Evolutionary conservation across 768 basidiomycete genomes (phyloP), one percentile per base, ranked within the genome.

Genomic region (Solioccasus polychromus): DNA sequence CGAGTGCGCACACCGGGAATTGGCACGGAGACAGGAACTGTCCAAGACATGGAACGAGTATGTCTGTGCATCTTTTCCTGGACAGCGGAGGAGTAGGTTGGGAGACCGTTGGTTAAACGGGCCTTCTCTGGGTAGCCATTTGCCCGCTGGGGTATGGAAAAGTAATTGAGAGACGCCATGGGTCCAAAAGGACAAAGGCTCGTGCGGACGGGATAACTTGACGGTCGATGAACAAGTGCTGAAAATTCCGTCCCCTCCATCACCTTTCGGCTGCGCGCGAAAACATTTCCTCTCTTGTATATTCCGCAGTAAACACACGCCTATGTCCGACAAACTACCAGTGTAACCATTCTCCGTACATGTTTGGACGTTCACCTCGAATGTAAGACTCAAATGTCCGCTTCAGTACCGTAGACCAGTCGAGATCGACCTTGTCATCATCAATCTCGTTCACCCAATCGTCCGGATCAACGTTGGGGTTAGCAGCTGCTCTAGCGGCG

Each of bases 391-490:
- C 96, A 61, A 96, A 97, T 34, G 91, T 92, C 61, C 96, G 77
- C 71, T 98, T 99, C 55, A 98, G 67, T 18, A 97, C 93, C 10
- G 92, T 88, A 19, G 88, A 79, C 96, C 96, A 99, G 55, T 85
- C 80, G 44, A 94, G 72, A 59, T 95, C 93, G 32, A 83, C 78
- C 60, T 79, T 78, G 66, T 93, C 90, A 47, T 83, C 78, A 15
- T 70, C 71, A 3, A 81, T 70, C 22, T 53, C 57, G 40, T 71
- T 71, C n/a, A 73, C 71, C 38, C 68, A 70, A 37, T 67, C 68
- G 40, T 67, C 69, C 15, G 60, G 49, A 18, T 62, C 60, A n/a
- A 53, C 36, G 40, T 66, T 57, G 19, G 68, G 67, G 32, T 59
- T 61, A 9, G 64, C 67, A 24, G 71, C 68, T 25, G 67, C 68